These are phyloP conservation scores for Lolium rigidum DNA, from an alignment of 176 grass and related monocot species.

Conservation along the genomic window DNA sequence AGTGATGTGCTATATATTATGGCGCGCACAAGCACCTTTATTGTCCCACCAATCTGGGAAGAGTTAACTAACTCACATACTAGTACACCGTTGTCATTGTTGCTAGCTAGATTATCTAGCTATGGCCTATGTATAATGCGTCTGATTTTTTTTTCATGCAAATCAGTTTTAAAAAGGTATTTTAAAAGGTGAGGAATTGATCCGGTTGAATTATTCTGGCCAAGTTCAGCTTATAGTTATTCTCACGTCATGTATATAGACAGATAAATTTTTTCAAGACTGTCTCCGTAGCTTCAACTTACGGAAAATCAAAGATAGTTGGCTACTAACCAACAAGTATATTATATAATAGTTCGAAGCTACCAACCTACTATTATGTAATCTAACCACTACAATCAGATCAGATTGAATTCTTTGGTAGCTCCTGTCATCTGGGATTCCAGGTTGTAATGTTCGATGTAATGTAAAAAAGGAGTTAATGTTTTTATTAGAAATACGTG, in stretches of 20 bases:
- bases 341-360: not conserved
- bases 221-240: not conserved
- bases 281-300: conserved; percentile 22
- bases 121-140: not conserved
- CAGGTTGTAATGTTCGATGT: not conserved
- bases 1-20: not conserved
- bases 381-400: conserved; percentile 4
- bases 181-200: not conserved
- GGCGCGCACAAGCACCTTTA: not conserved
- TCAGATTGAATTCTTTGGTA: not conserved
- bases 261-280: not conserved
- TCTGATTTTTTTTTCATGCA: not conserved
- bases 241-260: not conserved
- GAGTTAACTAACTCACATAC: not conserved
- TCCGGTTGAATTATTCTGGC: not conserved
- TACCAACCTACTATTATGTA: not conserved
- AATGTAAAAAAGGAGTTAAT: not conserved
- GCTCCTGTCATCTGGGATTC: too few species aligned
- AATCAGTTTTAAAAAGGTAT: not conserved
- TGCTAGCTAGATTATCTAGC: not conserved
- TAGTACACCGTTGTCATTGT: not conserved
- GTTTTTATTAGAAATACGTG: not conserved
- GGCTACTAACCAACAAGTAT: not conserved
- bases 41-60: not conserved
- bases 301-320: not conserved